Percentiles rank a stretch among this genome's conserved stretches.
These are phyloP conservation scores for Talinum fruticosum DNA, from an alignment of 148 eudicot species.

Conservation along the genomic window DNA sequence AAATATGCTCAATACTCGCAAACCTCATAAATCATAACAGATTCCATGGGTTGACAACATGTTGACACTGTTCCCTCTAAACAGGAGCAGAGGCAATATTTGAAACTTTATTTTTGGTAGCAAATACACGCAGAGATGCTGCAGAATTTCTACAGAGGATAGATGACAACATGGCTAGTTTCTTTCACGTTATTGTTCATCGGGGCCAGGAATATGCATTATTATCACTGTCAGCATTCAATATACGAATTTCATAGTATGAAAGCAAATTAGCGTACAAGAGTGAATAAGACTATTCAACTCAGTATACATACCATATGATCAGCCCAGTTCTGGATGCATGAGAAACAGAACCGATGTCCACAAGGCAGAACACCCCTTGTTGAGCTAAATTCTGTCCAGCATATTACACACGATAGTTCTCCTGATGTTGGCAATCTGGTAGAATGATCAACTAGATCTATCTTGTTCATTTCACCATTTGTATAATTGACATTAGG, in stretches of 20 bases:
- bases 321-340: conserved; percentile 94
- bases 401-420: conserved; percentile 86
- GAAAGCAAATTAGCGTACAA: not conserved
- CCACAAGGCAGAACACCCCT: conserved; percentile 92
- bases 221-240: not conserved
- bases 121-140: not conserved
- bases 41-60: not conserved
- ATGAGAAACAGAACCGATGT: conserved; percentile 87
- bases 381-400: conserved; percentile 70
- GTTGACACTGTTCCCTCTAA: not conserved
- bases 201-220: not conserved
- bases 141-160: not conserved
- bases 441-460: conserved; percentile 20
- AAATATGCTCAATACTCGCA: not conserved
- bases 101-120: not conserved
- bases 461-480: conserved; percentile 10
- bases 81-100: not conserved
- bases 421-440: conserved; percentile 34
- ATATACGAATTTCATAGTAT: not conserved
- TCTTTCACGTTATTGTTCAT: not conserved
- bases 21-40: not conserved
- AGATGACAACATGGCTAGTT: not conserved
- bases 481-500: conserved; percentile 20
- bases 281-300: not conserved
- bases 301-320: conserved; percentile 44